Base-by-base conservation (phyloP, 306 rosid species). In the Clitoria ternatea region DNA sequence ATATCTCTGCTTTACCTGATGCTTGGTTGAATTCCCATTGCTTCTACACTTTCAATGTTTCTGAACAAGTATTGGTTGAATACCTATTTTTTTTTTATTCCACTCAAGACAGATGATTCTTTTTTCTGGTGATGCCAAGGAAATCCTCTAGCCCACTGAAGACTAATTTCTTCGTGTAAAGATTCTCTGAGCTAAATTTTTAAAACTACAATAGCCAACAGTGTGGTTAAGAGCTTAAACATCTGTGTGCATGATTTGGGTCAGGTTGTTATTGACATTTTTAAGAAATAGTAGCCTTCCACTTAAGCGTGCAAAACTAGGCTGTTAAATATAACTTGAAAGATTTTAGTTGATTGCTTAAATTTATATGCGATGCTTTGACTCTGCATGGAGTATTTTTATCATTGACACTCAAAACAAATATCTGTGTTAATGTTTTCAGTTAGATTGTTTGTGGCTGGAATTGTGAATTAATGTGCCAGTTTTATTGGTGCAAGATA, bases 361-460 rank as follows among this genome's bases (percentile, higher is more conserved):
- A 53, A 53, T 19, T 65, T 30, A 63, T 13, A 63, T 54, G 35
- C 49, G 55, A 26, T 10, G 11, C 55, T 19, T 27, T 27, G 52
- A 27, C 57, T 61, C 18, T 29, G 72, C 42, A 36, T 48, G 61
- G 35, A 19, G n/a, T 40, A n/a, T 47, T n/a, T 12, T 24, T 67
- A 19, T 75, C 64, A 62, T 54, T 32, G 27, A 56, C 19, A 14
- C 23, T 17, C 18, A 27, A 44, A 26, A 27, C 18, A 27, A 39
- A 10, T 45, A 52, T 22, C 10, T 0, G 2, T 24, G 18, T 30
- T 70, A 12, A 23, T 52, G 71, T 56, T 73, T 61, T 23, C 17
- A 20, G 48, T 57, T 66, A 42, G 50, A 57, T 33, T 77, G 54
- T 65, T 35, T 70, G 32, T 26, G 24, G 50, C 76, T 33, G 62